Evolutionary conservation across 495 filamentous ascomycete species (phyloP), one percentile per base, ranked within the genome.

Genomic region (Staphylotrichum longicolle): DNA sequence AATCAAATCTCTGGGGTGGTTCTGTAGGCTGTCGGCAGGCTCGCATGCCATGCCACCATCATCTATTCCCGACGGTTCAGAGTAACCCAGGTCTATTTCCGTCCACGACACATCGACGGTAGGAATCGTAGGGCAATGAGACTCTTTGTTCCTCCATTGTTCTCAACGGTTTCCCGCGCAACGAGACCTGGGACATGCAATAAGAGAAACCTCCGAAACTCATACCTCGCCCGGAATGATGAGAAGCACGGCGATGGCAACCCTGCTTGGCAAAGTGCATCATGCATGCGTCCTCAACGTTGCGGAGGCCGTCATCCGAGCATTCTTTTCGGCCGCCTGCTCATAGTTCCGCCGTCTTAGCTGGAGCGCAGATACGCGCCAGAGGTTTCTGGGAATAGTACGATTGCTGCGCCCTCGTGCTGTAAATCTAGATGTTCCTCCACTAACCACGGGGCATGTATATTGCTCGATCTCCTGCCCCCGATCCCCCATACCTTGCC

Each of bases 81-180:
- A 9, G 57, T 59, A 59, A 59, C 46, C 47, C 46, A 32, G 5
- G 35, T 50, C 57, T 59, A 51, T 59, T 59, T 59, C 46, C 27
- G 46, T 50, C 46, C 20, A 15, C 15, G 6, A 27, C 3, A 51
- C 11, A 30, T 33, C 8, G 35, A 1, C 20, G 20, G 20, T 27
- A 0, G 20, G 20, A 27, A 27, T 27, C 32, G 14, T 14, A 54
- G 12, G 30, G 4, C 30, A 41, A 46, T 30, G 20, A 27, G 20
- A 44, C 9, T n/a, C n/a, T 32, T 32, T 30, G 27, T 48, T 48
- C 46, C 9, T 30, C 1, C 20, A 30, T 48, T 32, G 48, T 35
- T 51, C 48, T 51, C 11, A 33, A 51, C 33, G 11, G 48, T n/a
- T 33, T 51, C 12, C 32, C 48, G 15, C 11, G 52, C 30, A 35